These are phyloP conservation scores for Aspergillus costaricaensis DNA, from an alignment of 2,329 filamentous ascomycete genomes.

Conservation along the genomic window DNA sequence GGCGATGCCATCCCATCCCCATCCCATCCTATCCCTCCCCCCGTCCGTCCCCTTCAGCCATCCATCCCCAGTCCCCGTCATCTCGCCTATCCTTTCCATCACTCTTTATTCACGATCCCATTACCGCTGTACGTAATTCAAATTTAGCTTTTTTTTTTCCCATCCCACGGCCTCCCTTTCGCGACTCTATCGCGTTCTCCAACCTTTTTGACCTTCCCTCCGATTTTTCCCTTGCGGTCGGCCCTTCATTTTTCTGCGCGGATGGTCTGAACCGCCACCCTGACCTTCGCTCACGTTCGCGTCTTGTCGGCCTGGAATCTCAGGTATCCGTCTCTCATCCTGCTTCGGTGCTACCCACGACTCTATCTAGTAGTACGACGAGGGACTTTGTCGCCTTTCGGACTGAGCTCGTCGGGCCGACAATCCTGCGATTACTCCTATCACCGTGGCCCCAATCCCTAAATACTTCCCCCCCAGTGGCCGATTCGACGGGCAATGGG, in stretches of 20 bases:
- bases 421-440: constrained; percentile 16
- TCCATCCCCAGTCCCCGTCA: not conserved
- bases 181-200: constrained; percentile 11
- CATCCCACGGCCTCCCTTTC: not conserved
- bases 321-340: constrained; percentile 1
- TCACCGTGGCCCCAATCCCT: constrained; percentile 42
- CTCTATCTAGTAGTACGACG: constrained; percentile 3
- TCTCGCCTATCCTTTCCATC: not conserved
- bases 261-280: constrained; percentile 25
- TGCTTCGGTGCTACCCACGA: constrained; percentile 12
- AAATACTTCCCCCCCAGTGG: constrained; percentile 37
- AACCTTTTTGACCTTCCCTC: constrained; percentile 5
- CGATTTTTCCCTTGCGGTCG: constrained; percentile 11
- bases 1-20: not conserved
- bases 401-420: constrained; percentile 12
- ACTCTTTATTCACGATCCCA: not conserved
- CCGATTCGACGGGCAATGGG: constrained; percentile 46
- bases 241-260: constrained; percentile 24
- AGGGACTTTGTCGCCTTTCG: constrained; percentile 5
- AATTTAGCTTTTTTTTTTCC: not conserved
- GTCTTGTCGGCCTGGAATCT: not conserved
- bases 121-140: constrained; percentile 1
- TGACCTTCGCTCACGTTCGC: constrained; percentile 11
- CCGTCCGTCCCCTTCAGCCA: not conserved
- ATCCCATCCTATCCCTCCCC: not conserved